Evolutionary conservation across 164 flowering plant genomes (phyloP).

Genomic region (Cinnamomum chago): DNA sequence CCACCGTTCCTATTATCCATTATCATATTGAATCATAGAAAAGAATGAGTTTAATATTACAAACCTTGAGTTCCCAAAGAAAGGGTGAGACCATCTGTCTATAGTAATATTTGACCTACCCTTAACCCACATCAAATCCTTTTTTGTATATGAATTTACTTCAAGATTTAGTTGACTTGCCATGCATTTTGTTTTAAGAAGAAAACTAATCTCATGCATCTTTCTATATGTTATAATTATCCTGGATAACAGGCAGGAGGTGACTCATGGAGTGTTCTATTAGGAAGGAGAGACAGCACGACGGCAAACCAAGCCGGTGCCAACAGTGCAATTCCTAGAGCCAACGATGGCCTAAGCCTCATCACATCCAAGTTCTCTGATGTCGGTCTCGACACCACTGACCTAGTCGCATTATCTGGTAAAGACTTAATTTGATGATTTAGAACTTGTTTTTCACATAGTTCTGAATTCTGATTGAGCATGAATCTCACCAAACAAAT

Average conservation of each 20-base stretch:
- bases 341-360: constrained; percentile 16
- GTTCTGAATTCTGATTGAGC: not conserved
- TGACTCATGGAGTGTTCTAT: constrained; percentile 22
- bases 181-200: too few relatives aligned
- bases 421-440: not conserved
- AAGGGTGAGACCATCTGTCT: too few relatives aligned
- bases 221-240: too few relatives aligned
- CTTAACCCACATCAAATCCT: too few relatives aligned
- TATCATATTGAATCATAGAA: too few relatives aligned
- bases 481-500: not conserved
- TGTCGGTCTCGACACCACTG: constrained; percentile 30
- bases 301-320: constrained; percentile 35
- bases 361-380: constrained; percentile 23
- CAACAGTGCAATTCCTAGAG: constrained; percentile 20
- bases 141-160: too few relatives aligned
- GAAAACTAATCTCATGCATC: too few relatives aligned
- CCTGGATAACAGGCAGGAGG: constrained; percentile 20
- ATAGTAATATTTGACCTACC: too few relatives aligned
- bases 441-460: not conserved
- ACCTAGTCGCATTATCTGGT: constrained; percentile 28
- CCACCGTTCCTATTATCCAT: too few relatives aligned
- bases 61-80: too few relatives aligned
- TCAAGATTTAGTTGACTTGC: too few relatives aligned
- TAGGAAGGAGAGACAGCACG: constrained; percentile 30
- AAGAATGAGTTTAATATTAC: too few relatives aligned